Percentiles rank a stretch among this genome's conserved stretches.
Evolutionary conservation across 2,329 filamentous ascomycete genomes (phyloP).

Genomic region (Xenoacremonium recifei): DNA sequence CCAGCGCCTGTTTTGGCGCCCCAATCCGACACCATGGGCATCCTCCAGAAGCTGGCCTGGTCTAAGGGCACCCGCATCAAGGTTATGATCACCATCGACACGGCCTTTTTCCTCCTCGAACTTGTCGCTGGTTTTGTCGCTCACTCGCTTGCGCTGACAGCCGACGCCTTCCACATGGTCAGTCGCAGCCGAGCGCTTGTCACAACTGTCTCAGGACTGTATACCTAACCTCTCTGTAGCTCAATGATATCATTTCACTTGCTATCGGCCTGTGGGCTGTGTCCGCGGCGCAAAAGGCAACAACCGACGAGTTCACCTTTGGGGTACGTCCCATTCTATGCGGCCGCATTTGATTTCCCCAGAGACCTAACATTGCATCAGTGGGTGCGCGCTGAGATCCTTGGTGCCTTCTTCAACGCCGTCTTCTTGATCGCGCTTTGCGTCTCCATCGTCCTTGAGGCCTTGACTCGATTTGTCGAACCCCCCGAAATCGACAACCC

Average conservation of each 20-base stretch:
- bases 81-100: conserved; percentile 89
- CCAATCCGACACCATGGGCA: conserved; percentile 24
- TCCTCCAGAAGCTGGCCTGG: conserved; percentile 65
- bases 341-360: not conserved
- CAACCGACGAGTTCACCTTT: conserved; percentile 91
- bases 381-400: conserved; percentile 96
- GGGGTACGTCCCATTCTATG: conserved; percentile 64
- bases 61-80: conserved; percentile 91
- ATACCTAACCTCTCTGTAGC: conserved; percentile 41
- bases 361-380: conserved; percentile 36
- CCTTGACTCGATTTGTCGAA: conserved; percentile 86
- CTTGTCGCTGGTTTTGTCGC: conserved; percentile 82
- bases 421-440: conserved; percentile 97
- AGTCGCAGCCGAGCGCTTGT: conserved; percentile 25
- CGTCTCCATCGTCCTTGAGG: conserved; percentile 94
- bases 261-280: conserved; percentile 95
- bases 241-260: conserved; percentile 96
- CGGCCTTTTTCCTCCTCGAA: conserved; percentile 87
- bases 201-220: conserved; percentile 4
- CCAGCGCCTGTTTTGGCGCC: not conserved
- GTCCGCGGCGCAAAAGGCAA: conserved; percentile 78
- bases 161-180: conserved; percentile 98
- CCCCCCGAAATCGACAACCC: conserved; percentile 85
- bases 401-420: conserved; percentile 94
- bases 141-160: conserved; percentile 88